Evolutionary conservation across 495 filamentous ascomycete genomes (phyloP), one percentile per base, ranked within the genome.

Genomic region (Tetracladium marchalianum): DNA sequence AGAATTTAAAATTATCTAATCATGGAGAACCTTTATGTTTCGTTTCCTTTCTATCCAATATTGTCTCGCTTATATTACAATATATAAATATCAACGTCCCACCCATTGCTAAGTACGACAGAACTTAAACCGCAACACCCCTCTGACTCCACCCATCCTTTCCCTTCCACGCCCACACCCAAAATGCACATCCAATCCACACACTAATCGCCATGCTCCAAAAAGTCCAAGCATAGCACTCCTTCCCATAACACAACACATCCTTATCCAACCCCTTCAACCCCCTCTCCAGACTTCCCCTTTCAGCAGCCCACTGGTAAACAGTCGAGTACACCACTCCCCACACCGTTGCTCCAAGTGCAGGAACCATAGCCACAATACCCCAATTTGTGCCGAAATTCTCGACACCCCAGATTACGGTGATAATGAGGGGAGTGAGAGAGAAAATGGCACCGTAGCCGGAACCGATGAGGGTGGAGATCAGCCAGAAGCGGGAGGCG

Each of bases 311-410:
- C 24, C 71, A 67, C 59, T 95, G 81, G 62, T 96, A 98, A 4
- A 86, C 81, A 0, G 67, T 73, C 7, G 81, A 81, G 58, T 95
- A 98, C 11, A 95, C 64, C 4, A 85, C 53, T 0, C 92, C 86
- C 88, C 87, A 98, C 9, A 89, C 68, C 0, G 85, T 82, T 0
- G 89, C 87, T 0, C 90, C 90, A 2, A 77, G 62, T 1, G 90
- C 92, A 8, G 92, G 92, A 40, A 89, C 82, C 68, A 93, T 85
- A 31, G 86, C 86, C 12, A 98, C 81, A 49, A 96, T 87, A 11
- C 92, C 92, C 82, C 90, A 98, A 55, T 98, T 97, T 2, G 92
- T 98, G 48, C 86, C 92, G 62, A 97, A 97, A 63, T 97, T 98
- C 66, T 95, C 87, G 1, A 95, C 88, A 32, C 92, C 92, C 92